Evolutionary conservation across 2,329 filamentous ascomycete genomes (phyloP), one percentile per base, ranked within the genome.

Genomic region (Rhynchosporium secalis): DNA sequence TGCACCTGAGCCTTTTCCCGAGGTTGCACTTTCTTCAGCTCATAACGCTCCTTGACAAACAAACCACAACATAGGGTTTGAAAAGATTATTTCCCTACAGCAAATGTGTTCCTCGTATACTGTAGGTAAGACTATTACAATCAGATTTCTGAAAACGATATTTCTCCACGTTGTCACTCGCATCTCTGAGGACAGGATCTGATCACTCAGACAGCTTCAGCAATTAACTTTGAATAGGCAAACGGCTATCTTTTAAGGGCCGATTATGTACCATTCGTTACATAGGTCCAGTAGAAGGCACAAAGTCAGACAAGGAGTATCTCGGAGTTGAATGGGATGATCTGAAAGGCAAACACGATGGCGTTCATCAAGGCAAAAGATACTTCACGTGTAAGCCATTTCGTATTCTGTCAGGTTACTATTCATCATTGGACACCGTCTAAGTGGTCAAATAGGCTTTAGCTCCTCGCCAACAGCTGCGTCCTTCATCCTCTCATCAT

Each of bases 291-390:
- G 89, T 98, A 7, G 81, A 85, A 56, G 90, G 89, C 68, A 93
- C 92, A 8, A 63, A 65, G 4, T 59, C 62, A 81, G 84, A 48
- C 91, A 92, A 55, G 80, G 83, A 64, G 66, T 98, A 94, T 93
- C 83, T 98, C 40, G 95, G 95, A 52, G 91, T 98, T 54, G 95
- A 99, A 82, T 99, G 95, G 95, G 94, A 98, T 76, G 91, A 97
- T 75, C 79, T 81, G 43, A 84, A 93, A 71, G 95, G 95, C 65
- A 98, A 97, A 79, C 93, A 99, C 76, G 85, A 94, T 72, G 95
- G 95, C 63, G 86, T 88, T 64, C 87, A 96, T 76, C 86, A 89
- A 66, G 91, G 89, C 63, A 80, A 83, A 65, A 86, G 84, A 65
- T 96, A 97, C 74, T 98, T 98, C 72, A 79, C 82, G 69, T 96